Evolutionary conservation across 1,139 yeast species (phyloP).

Genomic region (Diutina mesorugosa): DNA sequence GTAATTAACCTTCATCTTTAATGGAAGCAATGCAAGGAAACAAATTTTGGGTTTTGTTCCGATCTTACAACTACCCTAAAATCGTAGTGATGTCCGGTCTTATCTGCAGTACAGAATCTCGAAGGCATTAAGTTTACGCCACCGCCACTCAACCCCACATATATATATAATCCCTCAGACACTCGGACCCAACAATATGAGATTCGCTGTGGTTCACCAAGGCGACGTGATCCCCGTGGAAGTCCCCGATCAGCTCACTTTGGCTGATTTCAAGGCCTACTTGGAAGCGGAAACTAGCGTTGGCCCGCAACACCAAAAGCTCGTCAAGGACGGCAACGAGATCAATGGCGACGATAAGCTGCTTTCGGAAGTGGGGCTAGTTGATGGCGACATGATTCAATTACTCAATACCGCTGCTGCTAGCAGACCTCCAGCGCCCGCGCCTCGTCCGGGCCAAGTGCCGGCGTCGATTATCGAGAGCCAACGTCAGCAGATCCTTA

Average conservation of each 20-base stretch:
- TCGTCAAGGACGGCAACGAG: slow-evolving; percentile 33
- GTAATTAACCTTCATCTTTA: no score
- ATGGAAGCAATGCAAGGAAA: no score
- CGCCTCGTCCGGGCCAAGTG: not conserved
- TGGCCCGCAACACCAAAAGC: slow-evolving; percentile 29
- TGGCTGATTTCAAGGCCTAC: slow-evolving; percentile 65
- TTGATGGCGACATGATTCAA: slow-evolving; percentile 47
- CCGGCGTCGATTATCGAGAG: slow-evolving; percentile 33
- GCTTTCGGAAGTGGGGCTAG: slow-evolving; percentile 33
- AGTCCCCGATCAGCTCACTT: slow-evolving; percentile 47
- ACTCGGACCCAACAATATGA: not conserved
- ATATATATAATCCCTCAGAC: not conserved
- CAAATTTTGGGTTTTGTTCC: no score
- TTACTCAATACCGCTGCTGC: slow-evolving; percentile 8
- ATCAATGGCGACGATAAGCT: slow-evolving; percentile 21
- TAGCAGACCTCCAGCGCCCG: not conserved
- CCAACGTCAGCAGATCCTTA: slow-evolving; percentile 34
- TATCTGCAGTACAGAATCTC: not conserved
- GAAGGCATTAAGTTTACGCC: not conserved
- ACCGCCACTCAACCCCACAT: not conserved
- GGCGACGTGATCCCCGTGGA: slow-evolving; percentile 33
- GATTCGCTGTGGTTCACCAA: slow-evolving; percentile 16
- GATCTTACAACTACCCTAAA: no score
- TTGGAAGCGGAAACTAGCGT: slow-evolving; percentile 63
- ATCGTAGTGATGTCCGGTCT: not conserved